These are phyloP conservation scores for Kregervanrija delftensis DNA, from an alignment of 805 yeast species.

Conservation along the genomic window DNA sequence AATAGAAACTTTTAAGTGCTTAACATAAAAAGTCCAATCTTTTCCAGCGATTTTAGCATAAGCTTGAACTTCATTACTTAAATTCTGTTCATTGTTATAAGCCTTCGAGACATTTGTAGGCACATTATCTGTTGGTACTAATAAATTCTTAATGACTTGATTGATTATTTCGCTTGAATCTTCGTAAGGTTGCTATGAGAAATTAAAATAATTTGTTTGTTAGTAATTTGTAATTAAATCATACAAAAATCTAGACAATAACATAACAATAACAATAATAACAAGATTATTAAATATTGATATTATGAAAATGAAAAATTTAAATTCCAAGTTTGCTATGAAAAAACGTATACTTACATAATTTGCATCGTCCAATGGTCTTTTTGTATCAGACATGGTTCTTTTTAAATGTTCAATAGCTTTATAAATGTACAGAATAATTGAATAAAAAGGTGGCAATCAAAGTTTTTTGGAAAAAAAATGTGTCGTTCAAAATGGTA, in stretches of 20 bases:
- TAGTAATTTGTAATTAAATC: too few relatives aligned
- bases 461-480: too few relatives aligned
- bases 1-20: conserved; percentile 63
- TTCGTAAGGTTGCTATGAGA: conserved; percentile 29
- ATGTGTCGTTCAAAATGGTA: too few relatives aligned
- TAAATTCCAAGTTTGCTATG: too few relatives aligned
- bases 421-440: not conserved
- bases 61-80: conserved; percentile 83
- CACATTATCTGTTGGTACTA: conserved; percentile 55
- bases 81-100: conserved; percentile 67
- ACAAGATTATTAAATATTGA: not conserved
- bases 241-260: not conserved
- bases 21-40: conserved; percentile 92
- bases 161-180: conserved; percentile 63
- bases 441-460: too few relatives aligned
- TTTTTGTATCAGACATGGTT: conserved; percentile 16
- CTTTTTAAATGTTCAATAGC: not conserved
- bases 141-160: conserved; percentile 64
- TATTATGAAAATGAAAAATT: not conserved
- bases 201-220: not conserved
- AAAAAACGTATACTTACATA: conserved; percentile 14
- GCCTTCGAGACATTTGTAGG: conserved; percentile 66
- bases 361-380: conserved; percentile 15
- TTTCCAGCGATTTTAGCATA: conserved; percentile 93
- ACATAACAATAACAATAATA: not conserved